Evolutionary conservation across 345 rosid species (phyloP), one percentile per base, ranked within the genome.

Genomic region (Hirschfeldia incana): DNA sequence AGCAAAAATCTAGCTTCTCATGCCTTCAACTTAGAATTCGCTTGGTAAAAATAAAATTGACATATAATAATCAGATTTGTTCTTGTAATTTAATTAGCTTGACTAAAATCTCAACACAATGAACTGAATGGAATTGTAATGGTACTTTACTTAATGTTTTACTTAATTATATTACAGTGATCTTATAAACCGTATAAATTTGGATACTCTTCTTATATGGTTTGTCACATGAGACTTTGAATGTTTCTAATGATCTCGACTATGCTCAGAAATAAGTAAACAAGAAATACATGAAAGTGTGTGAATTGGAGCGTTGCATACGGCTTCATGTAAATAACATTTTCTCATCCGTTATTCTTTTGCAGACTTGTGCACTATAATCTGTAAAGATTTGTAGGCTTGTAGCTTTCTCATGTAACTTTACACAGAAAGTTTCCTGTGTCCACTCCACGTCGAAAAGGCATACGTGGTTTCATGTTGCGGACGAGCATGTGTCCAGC

Each of bases 361-460:
- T 68, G 65, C 74, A 49, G 73, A 72, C 44, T 72, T 36, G 39
- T 21, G 32, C 8, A 66, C 61, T 39, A 27, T 58, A 57, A 28
- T 26, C 13, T 63, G 59, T 64, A 33, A 65, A 28, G 68, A 57
- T 58, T 21, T 72, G 49, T 60, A 29, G 36, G 34, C 65, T 60
- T 60, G 65, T 72, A 13, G 70, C 65, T 79, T 73, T 79, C 70
- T 67, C 42, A 46, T n/a, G 6, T 16, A 55, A 57, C 9, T 58
- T 55, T 65, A 5, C 29, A 16, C 51, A 72, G 1, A 64, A 55
- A 71, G 3, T 72, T 65, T 30, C 11, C 60, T 72, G 17, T 17
- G 73, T 37, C 77, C 82, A 67, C 74, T 37, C 77, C 82, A 67
- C 74, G 69, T 53, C 73, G 39, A 73, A n/a, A 73, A 27, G 51